phyloP scores from a whole-genome alignment of 2,329 filamentous ascomycete genomes.

The Clarireedia hainanense region DNA sequence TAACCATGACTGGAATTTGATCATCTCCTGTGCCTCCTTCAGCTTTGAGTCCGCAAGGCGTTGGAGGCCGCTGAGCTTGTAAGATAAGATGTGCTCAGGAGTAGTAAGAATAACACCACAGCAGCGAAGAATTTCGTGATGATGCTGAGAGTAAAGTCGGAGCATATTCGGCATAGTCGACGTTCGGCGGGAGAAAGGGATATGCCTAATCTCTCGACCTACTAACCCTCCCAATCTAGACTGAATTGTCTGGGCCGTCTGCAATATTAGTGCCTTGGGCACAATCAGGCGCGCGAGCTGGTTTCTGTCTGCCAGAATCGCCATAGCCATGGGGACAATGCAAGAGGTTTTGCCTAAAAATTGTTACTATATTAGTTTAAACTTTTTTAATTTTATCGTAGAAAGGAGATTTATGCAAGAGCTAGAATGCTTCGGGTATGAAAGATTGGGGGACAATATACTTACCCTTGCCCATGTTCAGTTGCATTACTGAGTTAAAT shows the following conservation, averaged over 20 bases:
- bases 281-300: constrained; percentile 37
- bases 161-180: constrained; percentile 27
- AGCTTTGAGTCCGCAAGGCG: constrained; percentile 34
- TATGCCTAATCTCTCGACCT: constrained; percentile 35
- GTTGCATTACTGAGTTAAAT: constrained; percentile 13
- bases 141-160: constrained; percentile 31
- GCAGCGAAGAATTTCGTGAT: constrained; percentile 29
- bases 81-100: constrained; percentile 48
- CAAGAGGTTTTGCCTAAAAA: constrained; percentile 35
- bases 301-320: constrained; percentile 36
- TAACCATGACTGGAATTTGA: constrained; percentile 39
- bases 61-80: constrained; percentile 42
- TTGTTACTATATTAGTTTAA: too few relatives aligned
- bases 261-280: constrained; percentile 36
- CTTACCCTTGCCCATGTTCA: constrained; percentile 62
- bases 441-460: too few relatives aligned
- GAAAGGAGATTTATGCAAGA: too few relatives aligned
- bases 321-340: constrained; percentile 45
- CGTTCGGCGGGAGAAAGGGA: constrained; percentile 40
- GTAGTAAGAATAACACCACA: constrained; percentile 40
- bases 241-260: constrained; percentile 39
- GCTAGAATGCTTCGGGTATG: too few relatives aligned
- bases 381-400: too few relatives aligned
- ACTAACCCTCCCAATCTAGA: constrained; percentile 36
- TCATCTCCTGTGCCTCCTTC: constrained; percentile 34